Base-by-base conservation (phyloP, 306 rosid genomes). In the Cucurbita ficifolia region DNA sequence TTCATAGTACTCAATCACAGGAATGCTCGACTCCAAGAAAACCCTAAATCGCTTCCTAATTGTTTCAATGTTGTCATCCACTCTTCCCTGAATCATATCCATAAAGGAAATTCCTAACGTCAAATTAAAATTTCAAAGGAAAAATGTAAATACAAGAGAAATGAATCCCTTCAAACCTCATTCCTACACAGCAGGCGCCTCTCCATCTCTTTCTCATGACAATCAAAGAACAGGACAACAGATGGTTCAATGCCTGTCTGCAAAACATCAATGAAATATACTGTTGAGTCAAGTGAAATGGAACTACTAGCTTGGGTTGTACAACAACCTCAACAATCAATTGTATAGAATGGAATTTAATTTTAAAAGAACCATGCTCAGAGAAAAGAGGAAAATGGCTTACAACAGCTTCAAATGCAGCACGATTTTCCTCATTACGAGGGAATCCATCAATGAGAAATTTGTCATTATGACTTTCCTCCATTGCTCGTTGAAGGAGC, bases 381-480 rank as follows among this genome's bases (percentile, higher is more conserved):
- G 67, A 74, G 21, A 16, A 62, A 61, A 48, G 56, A 60, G 73
- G 18, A 22, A 46, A 22, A 22, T 68, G 79, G 59, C 87, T 83
- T 79, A 94, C 99, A 82, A 89, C 97, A 6, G 76, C 81, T 84
- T 95, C 99, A 82, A 95, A 95, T 53, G 99, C 99, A 40, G 97
- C 97, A 79, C 96, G 99, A 76, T 91, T 95, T 89, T 95, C 99
- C 85, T 95, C 97, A 74, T 95, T 91, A 58, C 99, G 99, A 60
- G 99, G 99, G 81, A 95, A 95, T 70, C 99, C 99, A 85, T 95
- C 99, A 83, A 95, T 89, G 58, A 95, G 97, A 87, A 89, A 95
- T 79, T 88, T 95, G 82, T 89, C 89, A 75, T 95, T 95, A 58
- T 87, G 89, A 82, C 49, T 80, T 83, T 83, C 86, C 80, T 80